Evolutionary conservation across 2,329 filamentous ascomycete species (phyloP).

Genomic region (Cladophialophora immunda): DNA sequence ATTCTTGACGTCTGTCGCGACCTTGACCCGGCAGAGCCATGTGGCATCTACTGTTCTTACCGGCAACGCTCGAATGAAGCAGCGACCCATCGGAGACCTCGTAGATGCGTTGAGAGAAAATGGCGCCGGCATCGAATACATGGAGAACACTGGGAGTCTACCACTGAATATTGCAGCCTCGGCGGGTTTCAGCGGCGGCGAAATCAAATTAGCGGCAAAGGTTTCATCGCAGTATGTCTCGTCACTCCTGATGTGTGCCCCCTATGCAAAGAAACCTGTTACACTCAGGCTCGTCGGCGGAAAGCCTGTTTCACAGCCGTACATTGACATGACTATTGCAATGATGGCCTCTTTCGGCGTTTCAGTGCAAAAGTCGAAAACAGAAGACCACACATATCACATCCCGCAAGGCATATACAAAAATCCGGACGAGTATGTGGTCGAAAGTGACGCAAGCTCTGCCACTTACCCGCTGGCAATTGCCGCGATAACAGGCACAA

Average conservation of each 20-base stretch:
- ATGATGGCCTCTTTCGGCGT: constrained; percentile 98
- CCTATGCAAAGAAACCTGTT: constrained; percentile 93
- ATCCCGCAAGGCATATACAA: constrained; percentile 85
- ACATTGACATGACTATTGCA: constrained; percentile 98
- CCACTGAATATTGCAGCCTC: constrained; percentile 84
- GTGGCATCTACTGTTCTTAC: constrained; percentile 80
- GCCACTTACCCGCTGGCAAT: constrained; percentile 95
- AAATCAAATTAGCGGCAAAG: constrained; percentile 91
- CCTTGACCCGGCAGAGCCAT: constrained; percentile 74
- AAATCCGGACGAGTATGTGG: constrained; percentile 84
- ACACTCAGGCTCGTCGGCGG: constrained; percentile 91
- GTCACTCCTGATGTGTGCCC: constrained; percentile 93
- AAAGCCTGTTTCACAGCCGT: constrained; percentile 94
- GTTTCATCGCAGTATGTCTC: constrained; percentile 99
- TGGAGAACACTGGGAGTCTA: constrained; percentile 83
- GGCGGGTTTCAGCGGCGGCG: constrained; percentile 82
- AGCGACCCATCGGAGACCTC: constrained; percentile 89
- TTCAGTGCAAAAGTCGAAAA: constrained; percentile 75
- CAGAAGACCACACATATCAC: constrained; percentile 89
- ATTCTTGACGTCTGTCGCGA: constrained; percentile 90
- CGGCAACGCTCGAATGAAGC: constrained; percentile 95
- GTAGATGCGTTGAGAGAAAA: constrained; percentile 89
- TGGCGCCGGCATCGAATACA: constrained; percentile 84
- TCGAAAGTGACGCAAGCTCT: constrained; percentile 97
- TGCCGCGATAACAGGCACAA: constrained; percentile 94